These are phyloP conservation scores for Sugiyamaella chiloensis DNA, from an alignment of 805 yeast genomes.

Conservation along the genomic window DNA sequence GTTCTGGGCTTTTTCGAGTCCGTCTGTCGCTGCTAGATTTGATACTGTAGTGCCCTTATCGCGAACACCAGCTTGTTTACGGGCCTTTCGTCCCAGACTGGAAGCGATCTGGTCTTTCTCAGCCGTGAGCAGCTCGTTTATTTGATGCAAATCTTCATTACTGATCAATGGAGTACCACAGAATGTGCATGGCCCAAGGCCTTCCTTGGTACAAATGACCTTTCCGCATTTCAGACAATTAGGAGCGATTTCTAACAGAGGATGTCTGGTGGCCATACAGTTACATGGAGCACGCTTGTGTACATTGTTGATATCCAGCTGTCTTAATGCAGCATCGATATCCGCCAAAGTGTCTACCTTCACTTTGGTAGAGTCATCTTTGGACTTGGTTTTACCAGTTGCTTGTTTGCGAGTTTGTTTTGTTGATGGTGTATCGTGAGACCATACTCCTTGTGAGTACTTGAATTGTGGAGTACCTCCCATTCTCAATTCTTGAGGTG, in stretches of 20 bases:
- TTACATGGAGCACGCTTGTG: conserved; percentile 51
- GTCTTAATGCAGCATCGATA: conserved; percentile 58
- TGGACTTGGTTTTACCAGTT: neutral
- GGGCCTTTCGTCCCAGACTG: conserved; percentile 35
- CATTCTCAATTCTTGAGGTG: neutral
- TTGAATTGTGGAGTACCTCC: conserved; percentile 9
- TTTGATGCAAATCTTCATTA: conserved; percentile 56
- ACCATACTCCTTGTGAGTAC: conserved; percentile 20
- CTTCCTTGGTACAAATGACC: conserved; percentile 86
- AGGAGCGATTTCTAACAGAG: conserved; percentile 84
- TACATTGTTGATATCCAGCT: conserved; percentile 43
- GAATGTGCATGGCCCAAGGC: conserved; percentile 82
- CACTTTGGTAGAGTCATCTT: conserved; percentile 30
- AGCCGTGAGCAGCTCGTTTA: conserved; percentile 51
- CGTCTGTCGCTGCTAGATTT: conserved; percentile 45
- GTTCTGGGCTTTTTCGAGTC: conserved; percentile 64
- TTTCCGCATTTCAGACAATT: conserved; percentile 94
- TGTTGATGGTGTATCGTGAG: conserved; percentile 4
- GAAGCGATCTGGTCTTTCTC: conserved; percentile 46
- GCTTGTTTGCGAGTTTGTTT: conserved; percentile 7
- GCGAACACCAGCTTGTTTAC: conserved; percentile 38
- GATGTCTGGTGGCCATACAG: conserved; percentile 87
- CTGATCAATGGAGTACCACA: conserved; percentile 71
- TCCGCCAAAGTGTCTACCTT: conserved; percentile 56
- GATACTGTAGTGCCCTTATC: conserved; percentile 24